These are phyloP conservation scores for Arachis stenosperma DNA, from an alignment of 306 rosid genomes.

Conservation along the genomic window DNA sequence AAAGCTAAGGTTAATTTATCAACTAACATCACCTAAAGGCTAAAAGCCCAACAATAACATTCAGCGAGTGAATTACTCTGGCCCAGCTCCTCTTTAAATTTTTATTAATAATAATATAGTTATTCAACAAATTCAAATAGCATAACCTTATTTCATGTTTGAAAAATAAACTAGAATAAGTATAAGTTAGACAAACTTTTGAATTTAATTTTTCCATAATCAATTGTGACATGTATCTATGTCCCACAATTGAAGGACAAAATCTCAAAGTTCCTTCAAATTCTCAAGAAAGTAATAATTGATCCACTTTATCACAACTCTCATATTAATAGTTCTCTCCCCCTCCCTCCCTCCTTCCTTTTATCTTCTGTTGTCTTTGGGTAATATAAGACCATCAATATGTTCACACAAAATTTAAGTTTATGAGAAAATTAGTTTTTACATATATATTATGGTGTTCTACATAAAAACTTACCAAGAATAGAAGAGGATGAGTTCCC, in stretches of 20 bases:
- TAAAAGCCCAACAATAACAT: background rate
- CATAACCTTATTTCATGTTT: no score
- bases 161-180: no score
- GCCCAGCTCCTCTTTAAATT: no score
- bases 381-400: background rate
- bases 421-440: no score
- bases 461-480: constrained; percentile 54
- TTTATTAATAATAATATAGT: no score
- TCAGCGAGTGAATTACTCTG: no score
- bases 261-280: background rate
- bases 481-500: constrained; percentile 61
- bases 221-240: background rate
- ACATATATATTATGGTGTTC: background rate
- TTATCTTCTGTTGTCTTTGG: background rate
- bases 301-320: background rate
- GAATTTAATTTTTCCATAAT: no score
- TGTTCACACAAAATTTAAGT: background rate
- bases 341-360: background rate
- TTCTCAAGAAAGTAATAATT: constrained; percentile 5
- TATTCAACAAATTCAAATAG: no score
- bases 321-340: background rate
- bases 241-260: background rate
- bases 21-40: background rate
- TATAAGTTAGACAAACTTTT: no score
- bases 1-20: background rate